Evolutionary conservation across 306 rosid genomes (phyloP).

Genomic region (Delonix regia): DNA sequence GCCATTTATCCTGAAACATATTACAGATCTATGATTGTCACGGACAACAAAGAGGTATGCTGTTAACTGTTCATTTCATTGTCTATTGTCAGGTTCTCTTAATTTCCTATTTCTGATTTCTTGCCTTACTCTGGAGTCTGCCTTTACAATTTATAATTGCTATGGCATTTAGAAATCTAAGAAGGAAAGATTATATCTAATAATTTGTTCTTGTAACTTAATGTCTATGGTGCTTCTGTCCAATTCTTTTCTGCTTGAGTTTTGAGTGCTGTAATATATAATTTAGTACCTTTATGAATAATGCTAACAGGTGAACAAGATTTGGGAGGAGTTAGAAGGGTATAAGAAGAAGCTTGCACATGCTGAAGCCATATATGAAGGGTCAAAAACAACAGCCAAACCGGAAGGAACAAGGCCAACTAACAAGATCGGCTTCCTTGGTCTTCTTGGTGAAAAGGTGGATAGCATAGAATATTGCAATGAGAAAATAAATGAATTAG

Average conservation of each 20-base stretch:
- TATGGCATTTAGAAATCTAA: constrained; percentile 18
- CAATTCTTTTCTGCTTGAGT: neutral
- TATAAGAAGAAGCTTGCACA: constrained; percentile 74
- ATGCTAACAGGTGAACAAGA: constrained; percentile 67
- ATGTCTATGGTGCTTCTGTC: constrained; percentile 13
- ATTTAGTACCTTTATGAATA: constrained; percentile 24
- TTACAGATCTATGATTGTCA: constrained; percentile 81
- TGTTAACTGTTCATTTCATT: constrained; percentile 16
- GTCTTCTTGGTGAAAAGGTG: constrained; percentile 75
- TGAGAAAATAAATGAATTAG: constrained; percentile 60
- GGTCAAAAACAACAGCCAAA: constrained; percentile 59
- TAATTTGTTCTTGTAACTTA: neutral
- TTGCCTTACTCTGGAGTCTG: constrained; percentile 13
- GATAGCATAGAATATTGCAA: constrained; percentile 74
- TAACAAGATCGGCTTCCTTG: constrained; percentile 77
- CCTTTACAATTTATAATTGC: constrained; percentile 10
- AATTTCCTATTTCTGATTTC: constrained; percentile 2
- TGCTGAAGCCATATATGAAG: constrained; percentile 67
- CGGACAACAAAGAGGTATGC: constrained; percentile 75
- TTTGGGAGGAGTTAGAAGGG: constrained; percentile 70
- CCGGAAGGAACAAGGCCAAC: constrained; percentile 81
- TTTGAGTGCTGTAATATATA: constrained; percentile 5
- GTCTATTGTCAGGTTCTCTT: constrained; percentile 1
- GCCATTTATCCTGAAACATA: constrained; percentile 71
- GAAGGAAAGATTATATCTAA: constrained; percentile 7